Evolutionary conservation across 2,329 filamentous ascomycete species (phyloP).

Genomic region (Cladosporium velox): DNA sequence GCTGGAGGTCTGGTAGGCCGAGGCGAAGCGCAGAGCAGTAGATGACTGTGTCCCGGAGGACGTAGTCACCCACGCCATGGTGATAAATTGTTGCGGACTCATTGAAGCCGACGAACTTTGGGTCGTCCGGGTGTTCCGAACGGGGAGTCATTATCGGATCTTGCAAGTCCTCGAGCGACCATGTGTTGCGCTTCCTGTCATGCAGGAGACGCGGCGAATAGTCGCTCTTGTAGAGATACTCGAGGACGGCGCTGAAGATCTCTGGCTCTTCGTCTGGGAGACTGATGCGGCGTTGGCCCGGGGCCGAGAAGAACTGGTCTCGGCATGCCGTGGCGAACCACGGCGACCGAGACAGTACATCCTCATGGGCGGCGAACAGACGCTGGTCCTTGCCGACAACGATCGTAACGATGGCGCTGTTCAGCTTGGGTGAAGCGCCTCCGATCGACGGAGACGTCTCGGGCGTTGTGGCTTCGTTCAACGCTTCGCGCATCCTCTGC

Average conservation of each 20-base stretch:
- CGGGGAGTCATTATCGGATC: conserved; percentile 30
- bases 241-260: conserved; percentile 88
- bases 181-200: conserved; percentile 82
- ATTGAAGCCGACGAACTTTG: conserved; percentile 53
- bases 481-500: conserved; percentile 83
- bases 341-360: conserved; percentile 81
- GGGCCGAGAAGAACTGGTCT: conserved; percentile 68
- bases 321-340: conserved; percentile 67
- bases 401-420: conserved; percentile 79
- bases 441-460: conserved; percentile 39
- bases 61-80: conserved; percentile 68
- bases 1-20: conserved; percentile 89
- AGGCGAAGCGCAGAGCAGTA: conserved; percentile 93
- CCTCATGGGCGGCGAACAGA: conserved; percentile 92
- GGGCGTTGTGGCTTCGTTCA: conserved; percentile 58
- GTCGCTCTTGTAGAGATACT: conserved; percentile 96
- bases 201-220: conserved; percentile 88
- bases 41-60: conserved; percentile 89
- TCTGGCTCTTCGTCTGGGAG: conserved; percentile 81
- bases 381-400: conserved; percentile 81
- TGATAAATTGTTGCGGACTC: conserved; percentile 75
- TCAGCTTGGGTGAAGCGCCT: conserved; percentile 52
- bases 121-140: conserved; percentile 46
- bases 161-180: conserved; percentile 77
- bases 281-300: conserved; percentile 71